Conservation (phyloP, 345 rosid genomes). For the Hypericum perforatum region DNA sequence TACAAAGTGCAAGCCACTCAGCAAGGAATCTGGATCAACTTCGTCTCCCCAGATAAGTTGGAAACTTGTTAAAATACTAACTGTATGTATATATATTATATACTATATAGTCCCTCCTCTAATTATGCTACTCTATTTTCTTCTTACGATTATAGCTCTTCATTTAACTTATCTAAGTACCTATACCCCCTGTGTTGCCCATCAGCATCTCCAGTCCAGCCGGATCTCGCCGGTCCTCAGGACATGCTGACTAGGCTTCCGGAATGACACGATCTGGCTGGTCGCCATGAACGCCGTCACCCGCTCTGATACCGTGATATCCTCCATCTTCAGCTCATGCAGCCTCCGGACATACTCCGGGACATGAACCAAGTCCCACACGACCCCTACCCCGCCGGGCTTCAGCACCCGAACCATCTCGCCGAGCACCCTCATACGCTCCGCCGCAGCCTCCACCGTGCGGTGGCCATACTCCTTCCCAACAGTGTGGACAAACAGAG, state of each 20-base stretch:
- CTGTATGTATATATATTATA: constrained; percentile 1
- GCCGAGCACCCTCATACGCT: constrained; percentile 72
- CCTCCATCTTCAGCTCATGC: constrained; percentile 87
- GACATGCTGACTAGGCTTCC: constrained; percentile 64
- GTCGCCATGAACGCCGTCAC: constrained; percentile 92
- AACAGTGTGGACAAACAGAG: constrained; percentile 63
- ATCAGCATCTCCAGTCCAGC: constrained; percentile 27
- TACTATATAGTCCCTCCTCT: neutral
- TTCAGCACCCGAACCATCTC: constrained; percentile 86
- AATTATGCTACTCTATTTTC: neutral
- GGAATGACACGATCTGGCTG: constrained; percentile 79
- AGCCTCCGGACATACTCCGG: constrained; percentile 72
- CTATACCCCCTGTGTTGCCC: neutral
- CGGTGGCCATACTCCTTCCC: constrained; percentile 80
- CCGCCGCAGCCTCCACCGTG: constrained; percentile 87
- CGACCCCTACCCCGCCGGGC: constrained; percentile 65
- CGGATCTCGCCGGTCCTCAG: constrained; percentile 49
- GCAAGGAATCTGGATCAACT: constrained; percentile 21
- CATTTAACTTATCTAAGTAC: neutral
- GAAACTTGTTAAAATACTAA: neutral
- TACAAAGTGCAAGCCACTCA: neutral
- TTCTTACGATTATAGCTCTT: neutral
- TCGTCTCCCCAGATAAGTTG: constrained; percentile 22
- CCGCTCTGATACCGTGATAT: constrained; percentile 66
- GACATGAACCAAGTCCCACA: constrained; percentile 81